A percentile compares a stretch with the other conserved stretches of the same genome.
Conservation (phyloP, 148 eudicot genomes). For the Cornus controversa region DNA sequence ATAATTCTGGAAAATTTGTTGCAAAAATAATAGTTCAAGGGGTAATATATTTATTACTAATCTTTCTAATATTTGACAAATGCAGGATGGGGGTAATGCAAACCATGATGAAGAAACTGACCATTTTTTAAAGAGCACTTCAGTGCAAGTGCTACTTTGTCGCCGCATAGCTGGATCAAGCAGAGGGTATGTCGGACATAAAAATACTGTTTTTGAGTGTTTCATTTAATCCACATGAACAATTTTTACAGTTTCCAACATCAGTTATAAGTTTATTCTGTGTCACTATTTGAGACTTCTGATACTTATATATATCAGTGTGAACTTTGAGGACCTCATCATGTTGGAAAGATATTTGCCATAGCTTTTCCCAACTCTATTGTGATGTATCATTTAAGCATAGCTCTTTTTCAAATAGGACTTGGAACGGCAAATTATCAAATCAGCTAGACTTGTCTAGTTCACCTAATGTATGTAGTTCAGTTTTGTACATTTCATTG, state of each 20-base stretch:
- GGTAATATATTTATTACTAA: neutral
- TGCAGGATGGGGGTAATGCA: slow-evolving; percentile 96
- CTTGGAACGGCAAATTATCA: no score
- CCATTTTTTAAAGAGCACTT: slow-evolving; percentile 88
- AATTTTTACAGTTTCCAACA: neutral
- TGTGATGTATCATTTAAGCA: neutral
- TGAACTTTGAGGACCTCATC: no score
- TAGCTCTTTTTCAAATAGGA: neutral
- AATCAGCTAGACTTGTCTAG: neutral
- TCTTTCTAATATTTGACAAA: slow-evolving; percentile 2
- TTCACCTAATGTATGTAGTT: neutral
- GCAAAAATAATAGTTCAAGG: neutral
- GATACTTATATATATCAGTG: neutral
- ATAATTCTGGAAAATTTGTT: no score
- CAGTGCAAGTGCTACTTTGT: slow-evolving; percentile 86
- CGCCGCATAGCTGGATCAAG: slow-evolving; percentile 95
- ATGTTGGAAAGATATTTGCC: no score
- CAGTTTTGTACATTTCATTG: neutral
- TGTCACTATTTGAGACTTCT: neutral
- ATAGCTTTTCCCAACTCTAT: neutral
- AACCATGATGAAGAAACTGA: slow-evolving; percentile 99
- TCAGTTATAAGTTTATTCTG: neutral
- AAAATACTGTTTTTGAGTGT: neutral
- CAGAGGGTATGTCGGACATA: slow-evolving; percentile 54
- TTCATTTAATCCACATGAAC: no score